Evolutionary conservation across 768 basidiomycete species (phyloP).

Genomic region (Lentinula sp.): DNA sequence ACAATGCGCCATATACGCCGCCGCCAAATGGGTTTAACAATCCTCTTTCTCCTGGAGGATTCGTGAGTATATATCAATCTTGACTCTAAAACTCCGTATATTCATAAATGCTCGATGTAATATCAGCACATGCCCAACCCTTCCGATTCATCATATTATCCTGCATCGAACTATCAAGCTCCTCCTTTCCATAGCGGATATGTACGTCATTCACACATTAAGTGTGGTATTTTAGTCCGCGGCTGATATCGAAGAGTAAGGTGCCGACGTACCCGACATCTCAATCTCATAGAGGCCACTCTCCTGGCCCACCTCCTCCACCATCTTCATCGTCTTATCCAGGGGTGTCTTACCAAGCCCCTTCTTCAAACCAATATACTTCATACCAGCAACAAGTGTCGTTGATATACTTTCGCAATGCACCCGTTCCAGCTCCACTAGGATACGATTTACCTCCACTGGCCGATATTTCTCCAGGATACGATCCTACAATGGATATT

Average conservation of each 20-base stretch:
- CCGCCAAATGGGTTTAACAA: background rate
- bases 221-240: background rate
- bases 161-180: background rate
- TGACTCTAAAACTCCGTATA: background rate
- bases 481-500: slow-evolving; percentile 3
- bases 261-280: background rate
- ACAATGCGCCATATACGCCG: background rate
- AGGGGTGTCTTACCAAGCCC: background rate
- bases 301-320: background rate
- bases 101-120: background rate
- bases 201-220: background rate
- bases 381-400: background rate
- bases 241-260: background rate
- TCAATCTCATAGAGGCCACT: background rate
- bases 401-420: background rate
- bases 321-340: background rate
- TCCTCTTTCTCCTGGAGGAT: background rate
- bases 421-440: background rate
- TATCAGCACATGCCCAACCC: background rate
- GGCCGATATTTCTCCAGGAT: background rate
- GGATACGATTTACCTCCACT: background rate
- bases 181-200: background rate
- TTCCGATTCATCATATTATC: background rate
- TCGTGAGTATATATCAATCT: background rate
- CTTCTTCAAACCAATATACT: background rate